Evolutionary conservation across 495 filamentous ascomycete genomes (phyloP), one percentile per base, ranked within the genome.

Genomic region (Penicillium bovifimosum): DNA sequence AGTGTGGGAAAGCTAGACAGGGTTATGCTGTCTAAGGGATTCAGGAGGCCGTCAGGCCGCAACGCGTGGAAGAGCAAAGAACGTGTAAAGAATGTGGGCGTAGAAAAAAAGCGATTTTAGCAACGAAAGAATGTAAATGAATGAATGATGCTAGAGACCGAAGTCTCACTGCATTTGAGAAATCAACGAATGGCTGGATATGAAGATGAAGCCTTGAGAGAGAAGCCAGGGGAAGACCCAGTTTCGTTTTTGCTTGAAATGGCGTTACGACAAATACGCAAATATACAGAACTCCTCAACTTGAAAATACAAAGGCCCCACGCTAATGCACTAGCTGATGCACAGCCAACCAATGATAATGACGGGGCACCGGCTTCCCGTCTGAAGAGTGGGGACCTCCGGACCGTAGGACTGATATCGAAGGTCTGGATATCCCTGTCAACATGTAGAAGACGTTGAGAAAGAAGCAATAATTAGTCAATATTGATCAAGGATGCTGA

Each of bases 111-210:
- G 52, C 20, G 59, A 54, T 50, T 41, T 55, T 61, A 55, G 41
- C 45, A 43, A 43, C 31, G 59, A 66, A 64, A 57, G 60, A 66
- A 53, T 56, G 58, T 54, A 54, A 62, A 55, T 55, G 62, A 63
- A 65, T 65, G 39, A 17, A 50, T 62, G 16, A 45, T 45, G 42
- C 41, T 44, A 43, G 56, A 67, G 59, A 56, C 56, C 60, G 63
- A 62, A 58, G 55, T 47, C 60, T 63, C 64, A 51, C 50, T 60
- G 56, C 52, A 51, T 36, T 13, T 52, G 34, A 41, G 38, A 65
- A 65, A 66, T 59, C 58, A 74, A 71, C 63, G 68, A 74, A 70
- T 73, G 70, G 71, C 59, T 74, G 65, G 29, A 38, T 45, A 53
- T 66, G 67, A 65, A 61, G 59, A 61, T 53, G 58, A 47, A 63